phyloP scores from a whole-genome alignment of 345 rosid species.

The Geranium brycei region DNA sequence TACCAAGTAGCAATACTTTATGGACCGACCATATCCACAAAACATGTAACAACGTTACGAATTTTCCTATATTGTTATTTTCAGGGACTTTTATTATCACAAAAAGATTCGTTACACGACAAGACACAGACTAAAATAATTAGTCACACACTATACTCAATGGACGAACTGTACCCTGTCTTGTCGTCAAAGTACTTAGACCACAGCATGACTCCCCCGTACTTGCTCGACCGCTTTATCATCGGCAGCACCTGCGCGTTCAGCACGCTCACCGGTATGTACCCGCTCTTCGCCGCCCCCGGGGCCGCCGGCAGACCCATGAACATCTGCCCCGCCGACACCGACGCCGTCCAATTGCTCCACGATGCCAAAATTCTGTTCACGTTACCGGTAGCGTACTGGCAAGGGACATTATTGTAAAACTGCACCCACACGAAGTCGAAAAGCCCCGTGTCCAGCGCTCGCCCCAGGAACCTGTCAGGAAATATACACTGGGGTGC shows the following conservation, averaged over 20 bases:
- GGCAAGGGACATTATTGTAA: constrained; percentile 53
- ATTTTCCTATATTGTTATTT: too few species aligned
- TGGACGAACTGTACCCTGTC: constrained; percentile 39
- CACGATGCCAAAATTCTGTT: constrained; percentile 29
- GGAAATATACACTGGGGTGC: constrained; percentile 68
- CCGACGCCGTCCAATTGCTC: constrained; percentile 40
- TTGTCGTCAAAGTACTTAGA: constrained; percentile 39
- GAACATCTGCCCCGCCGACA: constrained; percentile 24
- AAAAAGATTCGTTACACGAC: too few species aligned
- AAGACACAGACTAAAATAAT: too few species aligned
- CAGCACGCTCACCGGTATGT: constrained; percentile 29
- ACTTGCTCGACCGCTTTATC: constrained; percentile 28
- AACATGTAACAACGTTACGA: too few species aligned
- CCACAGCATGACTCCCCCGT: constrained; percentile 66
- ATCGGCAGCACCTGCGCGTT: constrained; percentile 29
- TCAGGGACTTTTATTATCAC: too few species aligned
- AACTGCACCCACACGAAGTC: constrained; percentile 51
- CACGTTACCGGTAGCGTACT: constrained; percentile 22
- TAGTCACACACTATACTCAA: constrained; percentile 22
- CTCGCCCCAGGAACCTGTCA: constrained; percentile 27
- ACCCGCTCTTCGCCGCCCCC: constrained; percentile 43
- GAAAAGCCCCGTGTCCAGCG: constrained; percentile 37
- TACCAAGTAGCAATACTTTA: too few species aligned
- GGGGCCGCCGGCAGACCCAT: constrained; percentile 51
- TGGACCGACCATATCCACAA: too few species aligned